Evolutionary conservation across 345 rosid species (phyloP).

Genomic region (Stellera chamaejasme): DNA sequence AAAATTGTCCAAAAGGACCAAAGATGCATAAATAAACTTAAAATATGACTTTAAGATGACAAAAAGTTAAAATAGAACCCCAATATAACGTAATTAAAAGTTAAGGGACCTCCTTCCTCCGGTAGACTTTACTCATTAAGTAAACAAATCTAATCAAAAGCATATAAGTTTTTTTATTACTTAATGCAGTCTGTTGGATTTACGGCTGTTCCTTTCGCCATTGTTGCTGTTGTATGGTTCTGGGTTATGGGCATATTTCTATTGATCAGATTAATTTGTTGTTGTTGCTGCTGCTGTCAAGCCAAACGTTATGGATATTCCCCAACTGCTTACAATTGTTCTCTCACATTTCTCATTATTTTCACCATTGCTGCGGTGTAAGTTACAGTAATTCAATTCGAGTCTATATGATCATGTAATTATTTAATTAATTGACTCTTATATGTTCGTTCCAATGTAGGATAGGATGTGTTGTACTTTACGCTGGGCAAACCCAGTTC

Average conservation of each 20-base stretch:
- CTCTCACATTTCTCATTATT: constrained; percentile 33
- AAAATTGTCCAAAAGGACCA: too few species aligned
- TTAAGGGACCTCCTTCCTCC: background rate
- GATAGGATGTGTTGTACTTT: constrained; percentile 34
- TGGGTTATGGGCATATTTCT: constrained; percentile 33
- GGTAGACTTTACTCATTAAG: background rate
- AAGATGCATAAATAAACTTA: too few species aligned
- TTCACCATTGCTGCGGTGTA: constrained; percentile 46
- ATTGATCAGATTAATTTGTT: constrained; percentile 20
- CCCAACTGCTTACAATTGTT: constrained; percentile 27
- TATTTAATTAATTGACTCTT: background rate
- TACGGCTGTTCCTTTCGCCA: constrained; percentile 40
- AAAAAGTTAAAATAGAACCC: too few species aligned
- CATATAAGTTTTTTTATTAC: background rate
- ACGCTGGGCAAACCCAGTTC: constrained; percentile 33
- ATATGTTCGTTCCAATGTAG: constrained; percentile 13
- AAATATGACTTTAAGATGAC: too few species aligned
- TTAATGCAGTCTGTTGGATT: constrained; percentile 43
- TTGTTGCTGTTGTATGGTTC: constrained; percentile 38
- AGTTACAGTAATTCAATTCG: background rate
- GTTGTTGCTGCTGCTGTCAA: constrained; percentile 33
- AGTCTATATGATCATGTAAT: background rate
- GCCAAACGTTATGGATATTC: constrained; percentile 26
- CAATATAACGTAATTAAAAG: too few species aligned
- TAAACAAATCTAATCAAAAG: background rate